Base-by-base conservation (phyloP, 164 flowering plant species). In the Chloranthus sessilifolius region DNA sequence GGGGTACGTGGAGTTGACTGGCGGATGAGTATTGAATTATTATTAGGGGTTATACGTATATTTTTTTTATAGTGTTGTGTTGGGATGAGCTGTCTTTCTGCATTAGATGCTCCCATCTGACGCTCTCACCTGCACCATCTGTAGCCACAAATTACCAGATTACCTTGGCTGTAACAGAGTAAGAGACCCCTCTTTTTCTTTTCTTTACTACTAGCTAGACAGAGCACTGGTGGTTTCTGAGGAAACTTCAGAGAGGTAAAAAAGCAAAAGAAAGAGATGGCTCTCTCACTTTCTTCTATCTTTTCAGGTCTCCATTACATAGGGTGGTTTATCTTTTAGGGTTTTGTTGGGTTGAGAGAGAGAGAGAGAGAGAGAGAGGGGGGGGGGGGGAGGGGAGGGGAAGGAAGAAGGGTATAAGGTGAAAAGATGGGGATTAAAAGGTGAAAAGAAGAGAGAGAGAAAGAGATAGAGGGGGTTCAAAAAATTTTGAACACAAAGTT, bases 11-110 rank as follows among this genome's bases (percentile, higher is more conserved):
- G 66, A 62, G 66, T 62, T 50, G 59, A 61, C 65, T 47, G 65
- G 53, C 53, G 17, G 59, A 47, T 47, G 59, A 53, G 24, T 39
- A 52, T 46, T 37, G 37, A 44, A 47, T 28, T 53, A 23, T 45
- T 36, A 29, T n/a, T 52, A 21, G 38, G 30, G 43, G 29, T 17
- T 49, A 23, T 16, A 30, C 22, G 22, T 17, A 15, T 7, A 28
- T 22, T 23, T 23, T 6, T 43, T 34, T 25, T 24, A 11, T 15
- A 43, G 19, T 24, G 36, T 25, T 36, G 56, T 62, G 61, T 43
- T 56, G 66, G 52, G 52, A 62, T 62, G 66, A 56, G 61, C 61
- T 62, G 66, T 62, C 61, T 16, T n/a, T 44, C 44, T 56, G 61
- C 61, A 62, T 43, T 62, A 62, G 61, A 62, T 56, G 61, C n/a